phyloP scores from a whole-genome alignment of 202 grass and related monocot genomes.

The Musa balbisiana region DNA sequence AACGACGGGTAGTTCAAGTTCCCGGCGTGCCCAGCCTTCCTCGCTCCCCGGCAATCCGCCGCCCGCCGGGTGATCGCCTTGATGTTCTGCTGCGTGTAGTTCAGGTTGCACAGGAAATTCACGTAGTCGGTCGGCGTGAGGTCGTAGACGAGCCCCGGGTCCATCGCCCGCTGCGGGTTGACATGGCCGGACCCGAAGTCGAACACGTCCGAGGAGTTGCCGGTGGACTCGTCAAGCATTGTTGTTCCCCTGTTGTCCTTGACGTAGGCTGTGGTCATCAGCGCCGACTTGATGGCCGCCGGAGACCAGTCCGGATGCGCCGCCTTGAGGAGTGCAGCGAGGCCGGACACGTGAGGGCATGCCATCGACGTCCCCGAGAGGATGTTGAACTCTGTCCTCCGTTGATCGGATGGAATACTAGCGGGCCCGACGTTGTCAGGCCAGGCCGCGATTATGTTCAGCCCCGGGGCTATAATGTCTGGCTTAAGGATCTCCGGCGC shows the following conservation, averaged over 20 bases:
- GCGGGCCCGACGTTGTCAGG: constrained; percentile 58
- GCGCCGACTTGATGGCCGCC: constrained; percentile 63
- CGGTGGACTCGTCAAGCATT: constrained; percentile 57
- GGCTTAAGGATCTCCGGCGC: constrained; percentile 93
- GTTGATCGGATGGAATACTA: constrained; percentile 38
- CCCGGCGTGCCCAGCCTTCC: neutral
- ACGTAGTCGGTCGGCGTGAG: constrained; percentile 59
- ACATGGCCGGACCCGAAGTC: constrained; percentile 81
- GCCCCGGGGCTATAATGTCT: constrained; percentile 70
- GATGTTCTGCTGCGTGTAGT: constrained; percentile 59
- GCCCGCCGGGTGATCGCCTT: constrained; percentile 58
- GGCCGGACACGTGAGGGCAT: constrained; percentile 75
- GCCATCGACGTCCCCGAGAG: constrained; percentile 49
- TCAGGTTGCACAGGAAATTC: constrained; percentile 85
- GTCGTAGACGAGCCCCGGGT: constrained; percentile 71
- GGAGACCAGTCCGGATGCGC: constrained; percentile 71
- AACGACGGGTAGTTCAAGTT: constrained; percentile 87
- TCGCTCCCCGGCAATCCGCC: constrained; percentile 32
- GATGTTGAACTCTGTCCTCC: neutral
- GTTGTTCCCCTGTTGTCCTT: constrained; percentile 13
- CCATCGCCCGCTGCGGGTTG: constrained; percentile 57
- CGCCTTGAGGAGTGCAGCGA: constrained; percentile 67
- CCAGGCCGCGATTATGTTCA: constrained; percentile 92
- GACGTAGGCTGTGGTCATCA: constrained; percentile 78
- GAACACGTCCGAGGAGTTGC: constrained; percentile 51